Evolutionary conservation across 2,329 filamentous ascomycete species (phyloP), one percentile per base, ranked within the genome.

Genomic region (Periglandula ipomoeae): DNA sequence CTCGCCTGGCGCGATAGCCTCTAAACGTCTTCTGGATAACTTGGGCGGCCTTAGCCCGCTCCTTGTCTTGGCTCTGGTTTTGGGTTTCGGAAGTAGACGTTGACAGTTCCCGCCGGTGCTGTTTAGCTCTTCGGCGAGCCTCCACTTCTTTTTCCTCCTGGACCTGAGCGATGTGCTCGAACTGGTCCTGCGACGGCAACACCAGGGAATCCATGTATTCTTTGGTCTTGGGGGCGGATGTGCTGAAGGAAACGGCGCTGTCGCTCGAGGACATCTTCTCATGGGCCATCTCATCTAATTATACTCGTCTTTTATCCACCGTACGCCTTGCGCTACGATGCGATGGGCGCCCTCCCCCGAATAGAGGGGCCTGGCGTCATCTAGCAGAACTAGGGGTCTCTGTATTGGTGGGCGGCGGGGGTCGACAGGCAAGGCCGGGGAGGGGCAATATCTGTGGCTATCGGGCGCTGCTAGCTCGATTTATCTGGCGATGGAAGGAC

Each of bases 1-100:
- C 82, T 43, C 88, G 71, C 39, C 88, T 76, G 44, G 79, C 75
- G 47, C 85, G 76, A 64, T 94, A 87, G 5, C 88, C 87, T 30
- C 89, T 76, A 62, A 89, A 94, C 23, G 82, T 85, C 55, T 83
- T 80, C 70, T 88, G 80, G 42, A 84, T 83, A 23, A 79, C 58
- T 20, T 68, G 70, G 3, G 79, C 79, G 2, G 80, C 80, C 44
- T 70, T 67, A 23, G 65, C 60, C 24, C 57, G 56, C 39, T 61
- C 60, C 19, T n/a, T 26, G 17, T 47, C 37, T 19, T 30, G 48
- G 44, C 20, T 15, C 10, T 43, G 47, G 6, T 52, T 26, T 10
- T 34, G 26, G 27, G 39, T 9, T 13, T 17, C 49, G 17, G 39
- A 20, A 13, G 44, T 32, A 3, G 38, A 59, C 34, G 67, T 66